Conservation (phyloP, 805 yeast genomes). For the Candida adriatica region DNA sequence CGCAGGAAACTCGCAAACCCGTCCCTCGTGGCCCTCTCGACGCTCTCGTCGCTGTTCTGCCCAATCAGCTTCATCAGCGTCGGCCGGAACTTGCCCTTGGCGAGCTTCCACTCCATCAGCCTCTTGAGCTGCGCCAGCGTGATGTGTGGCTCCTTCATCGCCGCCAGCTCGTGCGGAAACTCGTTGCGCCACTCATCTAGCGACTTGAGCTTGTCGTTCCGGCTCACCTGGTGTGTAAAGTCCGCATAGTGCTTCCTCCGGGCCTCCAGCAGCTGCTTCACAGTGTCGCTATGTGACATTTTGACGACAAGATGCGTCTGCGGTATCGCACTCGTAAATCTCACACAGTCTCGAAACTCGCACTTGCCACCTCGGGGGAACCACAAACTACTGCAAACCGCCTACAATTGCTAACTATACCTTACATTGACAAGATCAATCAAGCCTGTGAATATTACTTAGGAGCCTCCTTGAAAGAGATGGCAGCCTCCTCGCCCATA, state of each 20-base stretch:
- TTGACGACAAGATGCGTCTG: no score
- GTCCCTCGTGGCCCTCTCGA: slow-evolving; percentile 5
- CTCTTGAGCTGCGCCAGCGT: slow-evolving; percentile 17
- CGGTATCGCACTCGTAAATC: no score
- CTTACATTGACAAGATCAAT: no score
- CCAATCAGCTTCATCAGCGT: slow-evolving; percentile 17
- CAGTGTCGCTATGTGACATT: no score
- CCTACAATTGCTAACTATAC: no score
- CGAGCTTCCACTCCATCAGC: slow-evolving; percentile 23
- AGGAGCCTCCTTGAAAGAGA: slow-evolving; percentile 98
- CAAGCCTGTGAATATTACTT: slow-evolving; percentile 27
- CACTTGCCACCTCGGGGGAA: no score
- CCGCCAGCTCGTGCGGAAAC: slow-evolving; percentile 7
- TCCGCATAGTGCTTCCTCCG: slow-evolving; percentile 5
- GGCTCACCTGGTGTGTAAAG: slow-evolving; percentile 6
- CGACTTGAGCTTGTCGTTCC: slow-evolving; percentile 4
- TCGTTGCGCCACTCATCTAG: slow-evolving; percentile 20
- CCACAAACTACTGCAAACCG: no score
- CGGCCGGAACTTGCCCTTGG: slow-evolving; percentile 24
- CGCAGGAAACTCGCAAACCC: slow-evolving; percentile 11
- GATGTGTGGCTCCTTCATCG: slow-evolving; percentile 2
- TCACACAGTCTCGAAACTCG: no score
- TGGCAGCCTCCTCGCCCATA: slow-evolving; percentile 99
- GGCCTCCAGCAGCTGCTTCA: slow-evolving; percentile 2
- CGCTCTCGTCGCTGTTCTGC: slow-evolving; percentile 14